A percentile compares a stretch with the other conserved stretches of the same genome.
phyloP scores from a whole-genome alignment of 1,284 basidiomycete genomes.

The Ceratobasidium papillatum region DNA sequence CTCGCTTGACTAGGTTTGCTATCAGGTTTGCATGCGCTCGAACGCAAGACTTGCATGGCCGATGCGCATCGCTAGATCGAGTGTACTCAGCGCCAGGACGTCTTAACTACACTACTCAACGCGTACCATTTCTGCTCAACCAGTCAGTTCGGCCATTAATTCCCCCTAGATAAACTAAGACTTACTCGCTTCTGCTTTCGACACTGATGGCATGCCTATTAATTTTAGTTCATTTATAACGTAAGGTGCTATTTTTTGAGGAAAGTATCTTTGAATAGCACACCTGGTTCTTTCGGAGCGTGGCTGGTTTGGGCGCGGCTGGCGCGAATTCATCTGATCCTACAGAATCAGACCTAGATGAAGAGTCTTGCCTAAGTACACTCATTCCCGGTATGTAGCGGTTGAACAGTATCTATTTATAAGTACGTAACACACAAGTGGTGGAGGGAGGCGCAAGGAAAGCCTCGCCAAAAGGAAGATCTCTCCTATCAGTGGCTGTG shows the following conservation, averaged over 20 bases:
- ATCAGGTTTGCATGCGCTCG: constrained; percentile 35
- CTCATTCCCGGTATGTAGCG: neutral
- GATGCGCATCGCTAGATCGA: constrained; percentile 18
- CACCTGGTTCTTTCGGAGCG: constrained; percentile 33
- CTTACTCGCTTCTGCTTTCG: constrained; percentile 37
- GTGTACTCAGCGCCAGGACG: neutral
- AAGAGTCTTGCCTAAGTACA: constrained; percentile 35
- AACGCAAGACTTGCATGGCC: constrained; percentile 37
- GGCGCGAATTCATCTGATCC: constrained; percentile 24
- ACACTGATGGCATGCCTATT: constrained; percentile 36
- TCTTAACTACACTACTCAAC: neutral
- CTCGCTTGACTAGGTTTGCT: constrained; percentile 29
- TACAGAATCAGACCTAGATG: constrained; percentile 11
- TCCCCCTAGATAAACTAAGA: constrained; percentile 3
- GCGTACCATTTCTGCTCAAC: constrained; percentile 30
- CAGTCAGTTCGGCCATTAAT: constrained; percentile 10
- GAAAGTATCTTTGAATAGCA: neutral
- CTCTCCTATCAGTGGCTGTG: constrained; percentile 3
- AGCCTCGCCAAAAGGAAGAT: neutral
- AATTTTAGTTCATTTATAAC: neutral
- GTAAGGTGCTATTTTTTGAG: neutral
- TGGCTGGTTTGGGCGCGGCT: constrained; percentile 23
- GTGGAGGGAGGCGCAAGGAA: neutral
- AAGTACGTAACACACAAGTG: neutral
- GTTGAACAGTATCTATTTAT: constrained; percentile 1